A percentile compares a stretch with the other conserved stretches of the same genome.
Evolutionary conservation across 2,329 filamentous ascomycete species (phyloP).

Genomic region (Tolypocladium amazonense): DNA sequence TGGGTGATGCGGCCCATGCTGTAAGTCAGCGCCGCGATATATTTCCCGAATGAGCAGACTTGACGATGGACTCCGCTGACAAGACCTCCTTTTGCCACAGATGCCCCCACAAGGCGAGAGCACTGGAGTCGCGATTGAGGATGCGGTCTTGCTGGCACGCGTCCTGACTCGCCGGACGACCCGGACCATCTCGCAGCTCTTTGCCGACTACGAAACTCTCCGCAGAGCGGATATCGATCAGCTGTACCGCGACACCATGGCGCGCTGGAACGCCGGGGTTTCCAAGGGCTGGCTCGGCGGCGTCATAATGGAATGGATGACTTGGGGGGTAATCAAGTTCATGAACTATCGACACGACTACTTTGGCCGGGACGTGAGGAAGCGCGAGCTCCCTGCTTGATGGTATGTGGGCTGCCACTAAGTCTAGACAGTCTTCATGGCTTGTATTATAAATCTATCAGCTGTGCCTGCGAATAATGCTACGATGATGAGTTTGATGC

Average conservation of each 20-base stretch:
- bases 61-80: not conserved
- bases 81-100: slow-evolving; percentile 3
- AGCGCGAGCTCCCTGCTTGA: slow-evolving; percentile 6
- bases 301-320: slow-evolving; percentile 13
- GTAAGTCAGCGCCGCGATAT: slow-evolving; percentile 2
- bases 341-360: slow-evolving; percentile 7
- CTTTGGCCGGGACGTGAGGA: slow-evolving; percentile 11
- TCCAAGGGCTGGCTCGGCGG: slow-evolving; percentile 8
- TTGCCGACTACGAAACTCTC: slow-evolving; percentile 34
- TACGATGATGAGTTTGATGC: not conserved
- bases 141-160: slow-evolving; percentile 34
- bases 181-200: slow-evolving; percentile 27
- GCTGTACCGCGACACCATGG: slow-evolving; percentile 30
- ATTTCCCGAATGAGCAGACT: not conserved
- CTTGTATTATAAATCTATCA: not conserved
- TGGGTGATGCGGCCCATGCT: slow-evolving; percentile 49
- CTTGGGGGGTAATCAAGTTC: slow-evolving; percentile 11
- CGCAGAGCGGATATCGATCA: slow-evolving; percentile 30
- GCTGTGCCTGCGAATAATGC: not conserved
- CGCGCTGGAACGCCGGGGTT: slow-evolving; percentile 10
- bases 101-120: slow-evolving; percentile 41
- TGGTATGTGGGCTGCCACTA: not conserved
- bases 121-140: slow-evolving; percentile 41
- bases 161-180: slow-evolving; percentile 9
- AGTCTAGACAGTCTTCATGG: too few relatives aligned